A percentile compares a stretch with the other conserved stretches of the same genome.
Evolutionary conservation across 768 basidiomycete species (phyloP).

Genomic region (Aureoboletus auriporus): DNA sequence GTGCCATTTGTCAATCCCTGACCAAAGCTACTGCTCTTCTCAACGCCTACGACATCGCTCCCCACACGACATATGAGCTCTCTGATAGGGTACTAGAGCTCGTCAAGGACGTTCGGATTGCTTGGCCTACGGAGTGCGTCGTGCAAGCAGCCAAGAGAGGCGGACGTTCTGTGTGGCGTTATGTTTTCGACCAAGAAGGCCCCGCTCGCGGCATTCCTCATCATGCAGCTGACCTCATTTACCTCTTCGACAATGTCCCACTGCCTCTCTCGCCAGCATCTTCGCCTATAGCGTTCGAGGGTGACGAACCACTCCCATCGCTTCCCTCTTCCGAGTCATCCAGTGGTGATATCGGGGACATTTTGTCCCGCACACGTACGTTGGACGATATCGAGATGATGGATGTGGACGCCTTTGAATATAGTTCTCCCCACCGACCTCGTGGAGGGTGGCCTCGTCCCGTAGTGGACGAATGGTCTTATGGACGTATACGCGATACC

Average conservation of each 20-base stretch:
- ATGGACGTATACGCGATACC: constrained; percentile 61
- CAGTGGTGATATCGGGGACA: constrained; percentile 14
- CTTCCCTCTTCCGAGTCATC: constrained; percentile 29
- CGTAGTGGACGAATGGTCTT: constrained; percentile 64
- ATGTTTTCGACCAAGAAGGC: constrained; percentile 79
- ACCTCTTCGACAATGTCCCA: constrained; percentile 75
- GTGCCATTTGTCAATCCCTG: constrained; percentile 71
- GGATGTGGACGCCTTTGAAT: constrained; percentile 20
- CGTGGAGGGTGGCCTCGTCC: constrained; percentile 49
- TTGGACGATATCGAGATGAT: constrained; percentile 26
- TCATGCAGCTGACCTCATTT: constrained; percentile 69
- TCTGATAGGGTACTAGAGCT: constrained; percentile 67
- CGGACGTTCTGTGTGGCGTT: constrained; percentile 69
- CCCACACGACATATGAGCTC: constrained; percentile 64
- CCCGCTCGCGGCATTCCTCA: constrained; percentile 62
- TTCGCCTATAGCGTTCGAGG: constrained; percentile 32
- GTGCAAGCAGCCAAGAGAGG: constrained; percentile 46
- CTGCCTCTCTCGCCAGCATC: constrained; percentile 40
- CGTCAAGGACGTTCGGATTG: constrained; percentile 68
- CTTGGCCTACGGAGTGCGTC: constrained; percentile 73
- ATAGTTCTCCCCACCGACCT: constrained; percentile 7
- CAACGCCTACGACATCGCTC: constrained; percentile 67
- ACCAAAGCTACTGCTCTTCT: constrained; percentile 56
- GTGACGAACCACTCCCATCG: constrained; percentile 29
- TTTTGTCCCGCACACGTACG: constrained; percentile 15